phyloP scores from a whole-genome alignment of 768 basidiomycete genomes.

The Suillus bovinus region DNA sequence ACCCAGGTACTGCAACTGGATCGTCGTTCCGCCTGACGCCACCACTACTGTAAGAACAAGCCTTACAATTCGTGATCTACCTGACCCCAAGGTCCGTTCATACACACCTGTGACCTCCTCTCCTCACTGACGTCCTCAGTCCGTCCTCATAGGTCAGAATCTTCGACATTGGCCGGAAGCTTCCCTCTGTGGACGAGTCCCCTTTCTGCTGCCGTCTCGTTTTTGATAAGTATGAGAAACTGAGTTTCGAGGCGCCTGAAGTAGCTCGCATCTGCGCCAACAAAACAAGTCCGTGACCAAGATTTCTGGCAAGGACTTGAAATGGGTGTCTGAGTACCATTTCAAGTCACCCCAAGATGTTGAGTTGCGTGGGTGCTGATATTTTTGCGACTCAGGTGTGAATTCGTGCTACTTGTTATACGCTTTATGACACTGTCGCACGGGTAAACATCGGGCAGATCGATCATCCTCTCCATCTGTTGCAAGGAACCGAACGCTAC shows the following conservation, averaged over 20 bases:
- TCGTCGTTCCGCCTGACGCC: slow-evolving; percentile 98
- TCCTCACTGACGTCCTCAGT: background rate
- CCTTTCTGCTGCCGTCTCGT: slow-evolving; percentile 96
- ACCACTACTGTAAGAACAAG: slow-evolving; percentile 99
- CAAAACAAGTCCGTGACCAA: slow-evolving; percentile 99
- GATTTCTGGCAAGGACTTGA: slow-evolving; percentile 96
- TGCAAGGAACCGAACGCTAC: slow-evolving; percentile 85
- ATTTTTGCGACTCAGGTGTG: slow-evolving; percentile 48
- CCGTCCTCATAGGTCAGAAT: slow-evolving; percentile 80
- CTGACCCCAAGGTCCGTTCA: slow-evolving; percentile 84
- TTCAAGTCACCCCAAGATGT: slow-evolving; percentile 99
- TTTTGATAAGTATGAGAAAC: slow-evolving; percentile 97
- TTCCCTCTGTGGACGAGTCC: slow-evolving; percentile 94
- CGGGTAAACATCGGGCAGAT: slow-evolving; percentile 97
- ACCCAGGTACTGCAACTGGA: no score
- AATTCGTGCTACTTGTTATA: background rate
- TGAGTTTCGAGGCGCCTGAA: slow-evolving; percentile 94
- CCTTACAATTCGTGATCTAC: slow-evolving; percentile 94
- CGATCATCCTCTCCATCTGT: slow-evolving; percentile 88
- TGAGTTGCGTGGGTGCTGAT: slow-evolving; percentile 99
- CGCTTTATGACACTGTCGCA: slow-evolving; percentile 90
- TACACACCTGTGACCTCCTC: no score
- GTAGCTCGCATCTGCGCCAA: slow-evolving; percentile 99
- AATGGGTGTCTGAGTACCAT: slow-evolving; percentile 92
- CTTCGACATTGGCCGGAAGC: slow-evolving; percentile 94